Conservation (phyloP, 805 yeast species). For the Kregervanrija delftensis region DNA sequence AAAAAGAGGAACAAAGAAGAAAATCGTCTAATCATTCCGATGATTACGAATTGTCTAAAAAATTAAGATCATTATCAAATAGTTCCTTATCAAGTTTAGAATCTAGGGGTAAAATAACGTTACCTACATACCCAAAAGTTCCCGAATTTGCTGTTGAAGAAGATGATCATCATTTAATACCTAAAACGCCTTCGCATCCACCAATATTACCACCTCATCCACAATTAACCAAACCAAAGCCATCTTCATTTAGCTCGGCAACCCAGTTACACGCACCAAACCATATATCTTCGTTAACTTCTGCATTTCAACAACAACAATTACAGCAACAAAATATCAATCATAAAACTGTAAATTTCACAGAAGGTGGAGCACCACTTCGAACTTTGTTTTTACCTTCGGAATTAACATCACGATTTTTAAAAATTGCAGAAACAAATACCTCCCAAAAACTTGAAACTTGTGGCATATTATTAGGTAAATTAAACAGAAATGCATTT, state of each 20-base stretch:
- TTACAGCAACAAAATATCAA: slow-evolving; percentile 10
- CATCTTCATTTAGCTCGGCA: background rate
- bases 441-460: slow-evolving; percentile 50
- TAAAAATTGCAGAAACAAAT: slow-evolving; percentile 40
- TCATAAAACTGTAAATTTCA: slow-evolving; percentile 35
- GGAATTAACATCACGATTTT: slow-evolving; percentile 35
- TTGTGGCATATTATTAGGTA: slow-evolving; percentile 63
- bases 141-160: slow-evolving; percentile 12
- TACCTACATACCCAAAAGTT: slow-evolving; percentile 16
- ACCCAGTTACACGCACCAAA: background rate
- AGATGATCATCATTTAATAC: slow-evolving; percentile 2
- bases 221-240: background rate
- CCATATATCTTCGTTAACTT: background rate
- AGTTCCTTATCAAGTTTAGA: slow-evolving; percentile 14
- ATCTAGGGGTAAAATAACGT: background rate
- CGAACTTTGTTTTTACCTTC: slow-evolving; percentile 46
- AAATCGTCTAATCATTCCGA: slow-evolving; percentile 12
- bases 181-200: background rate
- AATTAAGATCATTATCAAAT: slow-evolving; percentile 19
- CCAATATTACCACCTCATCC: slow-evolving; percentile 8
- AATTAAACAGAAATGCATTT: slow-evolving; percentile 52
- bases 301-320: background rate
- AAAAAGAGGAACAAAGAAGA: slow-evolving; percentile 9
- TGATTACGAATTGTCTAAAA: slow-evolving; percentile 14
- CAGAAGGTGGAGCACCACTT: slow-evolving; percentile 53